Evolutionary conservation across 2,329 filamentous ascomycete genomes (phyloP).

Genomic region (Alternaria tenuissima): DNA sequence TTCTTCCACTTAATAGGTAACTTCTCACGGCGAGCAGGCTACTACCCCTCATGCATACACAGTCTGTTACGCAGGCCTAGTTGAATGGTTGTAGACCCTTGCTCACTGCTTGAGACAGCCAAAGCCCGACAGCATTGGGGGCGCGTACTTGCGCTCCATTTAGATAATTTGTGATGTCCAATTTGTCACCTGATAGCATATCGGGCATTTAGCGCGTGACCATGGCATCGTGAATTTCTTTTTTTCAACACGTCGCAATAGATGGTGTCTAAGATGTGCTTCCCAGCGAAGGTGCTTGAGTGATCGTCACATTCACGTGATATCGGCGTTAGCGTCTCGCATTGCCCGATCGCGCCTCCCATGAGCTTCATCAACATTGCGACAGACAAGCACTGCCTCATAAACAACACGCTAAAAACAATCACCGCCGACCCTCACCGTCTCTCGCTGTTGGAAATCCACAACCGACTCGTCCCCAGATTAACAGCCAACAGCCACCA

Average conservation of each 20-base stretch:
- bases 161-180: neutral
- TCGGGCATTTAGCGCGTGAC: neutral
- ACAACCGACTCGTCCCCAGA: constrained; percentile 6
- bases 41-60: constrained; percentile 1
- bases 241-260: neutral
- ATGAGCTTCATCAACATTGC: constrained; percentile 39
- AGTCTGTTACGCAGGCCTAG: neutral
- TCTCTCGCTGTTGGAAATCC: constrained; percentile 7
- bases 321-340: constrained; percentile 33
- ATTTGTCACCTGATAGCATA: neutral
- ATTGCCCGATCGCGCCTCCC: constrained; percentile 33
- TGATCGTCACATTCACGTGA: constrained; percentile 25
- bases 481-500: constrained; percentile 5
- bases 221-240: constrained; percentile 2
- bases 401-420: constrained; percentile 4
- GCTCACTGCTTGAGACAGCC: too few relatives aligned
- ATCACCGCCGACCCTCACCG: constrained; percentile 1
- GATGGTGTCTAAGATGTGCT: constrained; percentile 4
- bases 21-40: constrained; percentile 1
- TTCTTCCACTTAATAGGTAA: neutral
- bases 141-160: neutral
- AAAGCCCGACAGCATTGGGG: constrained; percentile 7
- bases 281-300: neutral
- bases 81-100: too few relatives aligned
- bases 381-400: constrained; percentile 28